Percentiles rank a stretch among this genome's conserved stretches.
These are phyloP conservation scores for Opeltia flavorubescens DNA, from an alignment of 495 filamentous ascomycete species.

Conservation along the genomic window DNA sequence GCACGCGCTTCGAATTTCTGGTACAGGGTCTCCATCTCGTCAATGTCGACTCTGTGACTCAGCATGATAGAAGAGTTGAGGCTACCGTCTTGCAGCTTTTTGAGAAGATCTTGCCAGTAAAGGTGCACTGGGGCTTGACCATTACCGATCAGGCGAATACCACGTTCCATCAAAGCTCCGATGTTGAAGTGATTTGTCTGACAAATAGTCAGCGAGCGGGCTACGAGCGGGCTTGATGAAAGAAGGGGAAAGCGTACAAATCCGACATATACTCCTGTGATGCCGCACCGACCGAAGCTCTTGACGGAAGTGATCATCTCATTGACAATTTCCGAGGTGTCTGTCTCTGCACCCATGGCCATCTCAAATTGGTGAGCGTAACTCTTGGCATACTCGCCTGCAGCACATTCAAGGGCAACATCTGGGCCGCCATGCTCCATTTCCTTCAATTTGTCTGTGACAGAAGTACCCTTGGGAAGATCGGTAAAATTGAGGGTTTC, in stretches of 20 bases:
- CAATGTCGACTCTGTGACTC: slow-evolving; percentile 58
- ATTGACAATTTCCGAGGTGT: slow-evolving; percentile 76
- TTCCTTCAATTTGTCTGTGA: slow-evolving; percentile 60
- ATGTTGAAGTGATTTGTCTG: slow-evolving; percentile 75
- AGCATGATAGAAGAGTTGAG: slow-evolving; percentile 73
- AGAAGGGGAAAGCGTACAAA: slow-evolving; percentile 37
- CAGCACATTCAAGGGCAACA: slow-evolving; percentile 69
- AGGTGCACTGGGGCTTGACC: slow-evolving; percentile 75
- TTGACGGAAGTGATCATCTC: slow-evolving; percentile 71
- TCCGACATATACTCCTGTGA: slow-evolving; percentile 74
- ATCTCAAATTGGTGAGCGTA: slow-evolving; percentile 70
- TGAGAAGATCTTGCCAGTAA: slow-evolving; percentile 66
- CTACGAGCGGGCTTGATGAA: background rate
- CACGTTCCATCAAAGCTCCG: slow-evolving; percentile 75
- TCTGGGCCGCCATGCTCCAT: slow-evolving; percentile 58
- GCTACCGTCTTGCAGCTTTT: slow-evolving; percentile 51
- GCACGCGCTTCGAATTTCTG: slow-evolving; percentile 54
- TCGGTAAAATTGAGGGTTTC: slow-evolving; percentile 45
- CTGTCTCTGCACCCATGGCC: slow-evolving; percentile 62
- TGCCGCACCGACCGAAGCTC: slow-evolving; percentile 58
- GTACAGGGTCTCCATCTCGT: slow-evolving; percentile 62
- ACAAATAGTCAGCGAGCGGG: background rate
- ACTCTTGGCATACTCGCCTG: slow-evolving; percentile 75
- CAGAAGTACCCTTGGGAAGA: slow-evolving; percentile 38
- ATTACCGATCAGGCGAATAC: slow-evolving; percentile 67